Evolutionary conservation across 2,329 filamentous ascomycete species (phyloP), one percentile per base, ranked within the genome.

Genomic region (Raffaelea ambrosiae): DNA sequence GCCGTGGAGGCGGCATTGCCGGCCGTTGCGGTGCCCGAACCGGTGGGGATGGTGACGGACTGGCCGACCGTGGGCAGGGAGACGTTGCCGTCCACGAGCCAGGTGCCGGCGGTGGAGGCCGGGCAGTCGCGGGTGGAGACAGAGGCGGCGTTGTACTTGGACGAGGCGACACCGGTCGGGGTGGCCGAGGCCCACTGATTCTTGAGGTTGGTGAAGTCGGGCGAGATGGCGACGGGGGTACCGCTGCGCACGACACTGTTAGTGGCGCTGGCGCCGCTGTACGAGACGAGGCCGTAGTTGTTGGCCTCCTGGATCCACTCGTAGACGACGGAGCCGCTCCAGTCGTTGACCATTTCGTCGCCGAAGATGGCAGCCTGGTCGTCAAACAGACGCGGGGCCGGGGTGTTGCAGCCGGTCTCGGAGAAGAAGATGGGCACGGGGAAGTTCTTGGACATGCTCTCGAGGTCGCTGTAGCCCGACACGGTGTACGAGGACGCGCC

Each of bases 241-340:
- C 88, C 88, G 43, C 76, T 76, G 55, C 85, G 77, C 0, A 78
- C 76, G 64, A 75, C 89, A 31, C 86, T 84, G 56, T 80, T 86
- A 1, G 72, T 71, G n/a, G 64, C 68, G 7, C 70, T 70, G 9
- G 72, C 64, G 20, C 73, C 72, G 1, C 84, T 86, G 61, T 95
- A 95, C 19, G 75, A 81, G 57, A 94, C 76, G 33, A 95, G 72
- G 36, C 88, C 88, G 63, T 94, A 95, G 58, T 87, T 66, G 64
- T 95, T 94, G 44, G 76, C 71, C 65, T 94, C 88, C 61, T 91
- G 70, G 53, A 94, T 88, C 88, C 88, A 95, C 62, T 95, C 88
- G 66, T 95, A 94, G 55, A 94, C 74, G 53, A 95, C 89, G 46
- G 86, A 75, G 47, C 88, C 88, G 45, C 85, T 89, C 80, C 66